Percentiles rank a stretch among this genome's conserved stretches.
Conservation (phyloP, 805 yeast species). For the Clavispora phyllophila region DNA sequence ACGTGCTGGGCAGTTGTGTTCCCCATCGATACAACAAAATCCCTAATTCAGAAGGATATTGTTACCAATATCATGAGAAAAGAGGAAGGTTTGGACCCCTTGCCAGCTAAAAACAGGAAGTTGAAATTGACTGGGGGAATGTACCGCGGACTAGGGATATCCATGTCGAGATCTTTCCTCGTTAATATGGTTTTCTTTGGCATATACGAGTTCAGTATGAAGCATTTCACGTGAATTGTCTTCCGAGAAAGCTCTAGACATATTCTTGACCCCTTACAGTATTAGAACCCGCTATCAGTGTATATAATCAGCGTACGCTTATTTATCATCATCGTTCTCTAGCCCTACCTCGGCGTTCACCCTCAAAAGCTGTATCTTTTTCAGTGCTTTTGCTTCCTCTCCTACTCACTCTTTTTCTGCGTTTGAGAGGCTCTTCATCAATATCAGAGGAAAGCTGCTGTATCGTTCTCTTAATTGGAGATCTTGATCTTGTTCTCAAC, state of each 20-base stretch:
- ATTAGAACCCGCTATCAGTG: not conserved
- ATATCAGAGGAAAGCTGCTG: conserved; percentile 15
- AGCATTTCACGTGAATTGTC: conserved; percentile 29
- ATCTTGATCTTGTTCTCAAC: conserved; percentile 13
- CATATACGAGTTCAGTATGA: conserved; percentile 64
- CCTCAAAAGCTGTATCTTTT: not conserved
- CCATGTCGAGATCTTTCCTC: conserved; percentile 63
- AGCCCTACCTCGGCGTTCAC: not conserved
- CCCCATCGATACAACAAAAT: conserved; percentile 73
- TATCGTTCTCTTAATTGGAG: conserved; percentile 16
- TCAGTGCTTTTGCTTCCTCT: conserved; percentile 2
- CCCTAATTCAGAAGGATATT: conserved; percentile 68
- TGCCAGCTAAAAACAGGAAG: conserved; percentile 27
- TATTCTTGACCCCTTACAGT: too few relatives aligned
- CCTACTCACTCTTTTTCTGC: conserved; percentile 2
- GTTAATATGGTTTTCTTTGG: conserved; percentile 76
- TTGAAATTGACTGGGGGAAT: conserved; percentile 39
- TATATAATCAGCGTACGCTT: conserved; percentile 8
- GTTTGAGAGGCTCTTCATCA: conserved; percentile 10
- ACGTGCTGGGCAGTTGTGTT: conserved; percentile 70
- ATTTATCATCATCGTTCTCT: conserved; percentile 2
- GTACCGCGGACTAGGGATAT: conserved; percentile 77
- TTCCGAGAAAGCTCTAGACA: not conserved
- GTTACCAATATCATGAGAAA: conserved; percentile 60
- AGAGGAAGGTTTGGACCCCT: conserved; percentile 41